phyloP scores from a whole-genome alignment of 2,329 filamentous ascomycete genomes.

The Curvularia sp. region DNA sequence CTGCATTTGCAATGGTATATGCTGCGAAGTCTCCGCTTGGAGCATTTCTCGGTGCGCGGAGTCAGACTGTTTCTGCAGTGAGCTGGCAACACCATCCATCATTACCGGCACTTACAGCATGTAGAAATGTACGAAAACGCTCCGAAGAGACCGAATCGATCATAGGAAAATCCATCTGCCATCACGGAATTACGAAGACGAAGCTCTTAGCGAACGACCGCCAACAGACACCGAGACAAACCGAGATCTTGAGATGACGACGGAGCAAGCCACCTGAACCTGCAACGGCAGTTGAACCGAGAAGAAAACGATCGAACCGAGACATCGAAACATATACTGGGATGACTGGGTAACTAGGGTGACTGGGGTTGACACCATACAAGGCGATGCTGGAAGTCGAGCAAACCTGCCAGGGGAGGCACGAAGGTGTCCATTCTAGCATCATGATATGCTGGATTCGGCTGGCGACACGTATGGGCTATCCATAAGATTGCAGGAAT shows the following conservation, averaged over 20 bases:
- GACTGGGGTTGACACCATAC: neutral
- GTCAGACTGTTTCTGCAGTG: neutral
- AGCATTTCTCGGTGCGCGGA: neutral
- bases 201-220: neutral
- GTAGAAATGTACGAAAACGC: neutral
- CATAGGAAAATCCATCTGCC: neutral
- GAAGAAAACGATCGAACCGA: neutral
- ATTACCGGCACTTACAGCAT: neutral
- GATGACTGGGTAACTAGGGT: neutral
- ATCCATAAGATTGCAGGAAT: neutral
- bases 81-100: neutral
- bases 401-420: neutral
- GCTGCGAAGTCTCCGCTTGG: neutral
- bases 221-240: neutral
- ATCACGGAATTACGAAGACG: neutral
- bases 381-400: neutral
- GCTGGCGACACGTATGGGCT: neutral
- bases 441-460: neutral
- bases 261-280: neutral
- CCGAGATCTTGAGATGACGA: neutral
- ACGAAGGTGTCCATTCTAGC: neutral
- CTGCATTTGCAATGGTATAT: neutral
- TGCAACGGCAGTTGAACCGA: neutral
- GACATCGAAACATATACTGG: neutral
- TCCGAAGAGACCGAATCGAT: neutral